Evolutionary conservation across 768 basidiomycete genomes (phyloP), one percentile per base, ranked within the genome.

Genomic region (Coprinopsis sp.): DNA sequence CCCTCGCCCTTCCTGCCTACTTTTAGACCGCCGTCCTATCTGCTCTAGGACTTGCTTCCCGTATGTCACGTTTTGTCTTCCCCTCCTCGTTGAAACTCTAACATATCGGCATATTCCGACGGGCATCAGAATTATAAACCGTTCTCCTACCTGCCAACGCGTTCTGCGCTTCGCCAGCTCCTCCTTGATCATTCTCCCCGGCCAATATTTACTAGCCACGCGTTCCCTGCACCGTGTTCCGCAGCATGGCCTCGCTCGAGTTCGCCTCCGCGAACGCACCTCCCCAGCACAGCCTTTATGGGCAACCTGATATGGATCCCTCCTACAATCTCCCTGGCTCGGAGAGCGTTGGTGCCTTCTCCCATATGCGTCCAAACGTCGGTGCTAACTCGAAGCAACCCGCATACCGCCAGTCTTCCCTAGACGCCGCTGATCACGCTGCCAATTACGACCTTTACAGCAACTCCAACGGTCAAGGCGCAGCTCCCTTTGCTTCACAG

Each of bases 381-480:
- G 37, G 37, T 19, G 33, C 24, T 27, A 30, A 47, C 24, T n/a
- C 38, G 16, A 38, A 25, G n/a, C 22, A 31, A 24, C 54, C 66
- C 63, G 37, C 63, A 58, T 53, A 59, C 61, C 56, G 51, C 41
- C 70, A 77, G 59, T 36, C 67, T 34, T 57, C 69, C 42, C 71
- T 81, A 62, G 82, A 69, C 49, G 60, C 63, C 52, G 52, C 71
- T 40, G 83, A 86, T 55, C 30, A 8, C n/a, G 80, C 83, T 50
- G 56, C 74, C 11, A 64, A 66, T 51, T 89, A 86, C 64, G 79
- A 84, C 61, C 63, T 88, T 41, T 87, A 86, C n/a, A n/a, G n/a
- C n/a, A n/a, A n/a, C 64, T 70, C 76, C 47, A 71, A 69, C 61
- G 69, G 73, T 37, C 60, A 65, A 21, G 58, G 57, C 4, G 54